A percentile compares a stretch with the other conserved stretches of the same genome.
Evolutionary conservation across 768 basidiomycete genomes (phyloP).

Genomic region (Leccinellum rugosiceps): DNA sequence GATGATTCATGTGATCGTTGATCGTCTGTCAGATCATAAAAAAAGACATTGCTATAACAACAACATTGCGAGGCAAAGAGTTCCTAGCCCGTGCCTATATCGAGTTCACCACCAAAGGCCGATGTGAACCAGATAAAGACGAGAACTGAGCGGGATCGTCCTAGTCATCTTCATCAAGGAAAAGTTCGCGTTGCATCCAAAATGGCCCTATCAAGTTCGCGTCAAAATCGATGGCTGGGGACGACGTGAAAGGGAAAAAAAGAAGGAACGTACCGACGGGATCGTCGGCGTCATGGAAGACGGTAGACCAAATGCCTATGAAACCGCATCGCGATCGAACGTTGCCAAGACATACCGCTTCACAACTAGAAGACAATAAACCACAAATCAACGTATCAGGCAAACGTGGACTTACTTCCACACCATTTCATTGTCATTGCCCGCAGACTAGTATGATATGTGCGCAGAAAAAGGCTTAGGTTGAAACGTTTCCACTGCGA

Average conservation of each 20-base stretch:
- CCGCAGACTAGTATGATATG: constrained; percentile 39
- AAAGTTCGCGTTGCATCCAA: constrained; percentile 26
- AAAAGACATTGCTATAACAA: not conserved
- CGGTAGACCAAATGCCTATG: constrained; percentile 52
- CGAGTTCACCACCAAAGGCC: not conserved
- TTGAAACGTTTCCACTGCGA: not conserved
- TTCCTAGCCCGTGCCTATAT: not conserved
- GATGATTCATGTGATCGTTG: not conserved
- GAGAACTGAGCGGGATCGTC: not conserved
- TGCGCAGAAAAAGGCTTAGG: constrained; percentile 3
- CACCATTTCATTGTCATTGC: constrained; percentile 48
- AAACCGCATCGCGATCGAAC: constrained; percentile 58
- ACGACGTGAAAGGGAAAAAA: not conserved
- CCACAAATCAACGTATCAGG: not conserved
- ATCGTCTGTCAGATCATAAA: not conserved
- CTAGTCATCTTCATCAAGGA: constrained; percentile 25
- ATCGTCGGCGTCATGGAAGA: constrained; percentile 44
- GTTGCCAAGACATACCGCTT: constrained; percentile 60
- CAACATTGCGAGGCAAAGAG: not conserved
- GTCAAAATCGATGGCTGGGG: not conserved
- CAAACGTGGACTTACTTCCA: constrained; percentile 46
- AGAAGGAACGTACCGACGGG: constrained; percentile 39
- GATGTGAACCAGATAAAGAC: not conserved
- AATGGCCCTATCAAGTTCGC: constrained; percentile 20
- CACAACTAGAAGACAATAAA: constrained; percentile 40